Evolutionary conservation across 352 stramenopile genomes (phyloP).

Genomic region (Phytophthora cajani): DNA sequence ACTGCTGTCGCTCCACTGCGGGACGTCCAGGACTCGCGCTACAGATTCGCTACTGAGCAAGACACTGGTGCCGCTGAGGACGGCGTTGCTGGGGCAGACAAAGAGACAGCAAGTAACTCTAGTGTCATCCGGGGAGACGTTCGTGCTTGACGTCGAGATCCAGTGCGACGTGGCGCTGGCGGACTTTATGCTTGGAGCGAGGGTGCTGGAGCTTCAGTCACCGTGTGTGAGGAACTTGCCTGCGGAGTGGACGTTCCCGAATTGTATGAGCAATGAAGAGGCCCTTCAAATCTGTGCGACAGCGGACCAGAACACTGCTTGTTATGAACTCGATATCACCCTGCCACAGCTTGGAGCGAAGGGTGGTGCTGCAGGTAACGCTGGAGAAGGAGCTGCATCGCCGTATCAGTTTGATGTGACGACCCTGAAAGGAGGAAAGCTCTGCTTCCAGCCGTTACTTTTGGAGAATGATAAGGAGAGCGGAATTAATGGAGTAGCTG

Average conservation of each 20-base stretch:
- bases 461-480: not conserved
- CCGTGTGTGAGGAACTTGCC: constrained; percentile 49
- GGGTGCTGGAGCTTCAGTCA: constrained; percentile 49
- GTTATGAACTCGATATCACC: constrained; percentile 61
- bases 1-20: constrained; percentile 50
- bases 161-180: constrained; percentile 58
- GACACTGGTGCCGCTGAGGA: constrained; percentile 43
- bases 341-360: constrained; percentile 35
- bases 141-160: constrained; percentile 47
- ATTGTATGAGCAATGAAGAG: constrained; percentile 55
- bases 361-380: not conserved
- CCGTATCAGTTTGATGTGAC: constrained; percentile 34
- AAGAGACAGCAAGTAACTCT: constrained; percentile 35
- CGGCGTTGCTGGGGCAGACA: constrained; percentile 31
- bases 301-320: constrained; percentile 46
- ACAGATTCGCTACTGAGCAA: constrained; percentile 50
- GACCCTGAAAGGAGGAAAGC: constrained; percentile 49
- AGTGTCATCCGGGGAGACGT: constrained; percentile 10
- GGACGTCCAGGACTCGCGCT: constrained; percentile 29
- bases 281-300: constrained; percentile 45
- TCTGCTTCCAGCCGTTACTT: constrained; percentile 42
- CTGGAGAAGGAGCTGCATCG: constrained; percentile 1
- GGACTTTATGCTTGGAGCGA: constrained; percentile 52
- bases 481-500: not conserved
- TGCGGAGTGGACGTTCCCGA: constrained; percentile 50